Evolutionary conservation across 495 filamentous ascomycete genomes (phyloP).

Genomic region (Penicillium samsonianum): DNA sequence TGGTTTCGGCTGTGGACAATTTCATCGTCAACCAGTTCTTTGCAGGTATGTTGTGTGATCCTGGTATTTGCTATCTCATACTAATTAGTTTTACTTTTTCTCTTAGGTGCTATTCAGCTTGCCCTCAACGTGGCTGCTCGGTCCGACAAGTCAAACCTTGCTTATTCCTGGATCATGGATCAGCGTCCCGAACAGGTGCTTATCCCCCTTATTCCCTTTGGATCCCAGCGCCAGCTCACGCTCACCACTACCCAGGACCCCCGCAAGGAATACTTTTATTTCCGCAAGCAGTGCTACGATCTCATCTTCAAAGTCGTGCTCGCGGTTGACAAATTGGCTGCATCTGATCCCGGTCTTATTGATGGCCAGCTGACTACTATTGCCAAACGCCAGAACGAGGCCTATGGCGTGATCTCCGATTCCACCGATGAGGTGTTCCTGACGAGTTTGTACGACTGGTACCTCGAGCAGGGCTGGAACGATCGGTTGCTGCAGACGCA

Average conservation of each 20-base stretch:
- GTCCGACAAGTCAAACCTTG: constrained; percentile 80
- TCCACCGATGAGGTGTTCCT: constrained; percentile 92
- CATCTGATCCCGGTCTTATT: constrained; percentile 63
- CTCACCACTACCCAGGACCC: constrained; percentile 54
- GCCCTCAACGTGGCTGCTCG: constrained; percentile 77
- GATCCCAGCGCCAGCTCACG: constrained; percentile 15
- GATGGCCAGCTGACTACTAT: constrained; percentile 76
- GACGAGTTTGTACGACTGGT: constrained; percentile 96
- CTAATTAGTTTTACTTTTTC: constrained; percentile 7
- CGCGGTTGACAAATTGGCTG: constrained; percentile 69
- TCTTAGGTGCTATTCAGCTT: constrained; percentile 80
- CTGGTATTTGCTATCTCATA: neutral
- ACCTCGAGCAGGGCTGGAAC: constrained; percentile 75
- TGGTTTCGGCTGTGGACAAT: constrained; percentile 72
- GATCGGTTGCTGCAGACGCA: constrained; percentile 81
- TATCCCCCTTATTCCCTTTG: constrained; percentile 3
- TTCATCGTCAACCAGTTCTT: constrained; percentile 84
- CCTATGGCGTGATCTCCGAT: constrained; percentile 79
- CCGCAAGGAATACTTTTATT: constrained; percentile 63
- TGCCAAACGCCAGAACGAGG: constrained; percentile 78
- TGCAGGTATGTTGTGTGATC: constrained; percentile 50
- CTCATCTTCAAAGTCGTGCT: constrained; percentile 76
- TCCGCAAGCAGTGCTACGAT: constrained; percentile 77
- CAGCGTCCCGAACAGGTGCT: constrained; percentile 54
- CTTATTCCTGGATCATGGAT: constrained; percentile 73